Evolutionary conservation across 2,329 filamentous ascomycete genomes (phyloP).

Genomic region (Myriosclerotinia scirpicola): DNA sequence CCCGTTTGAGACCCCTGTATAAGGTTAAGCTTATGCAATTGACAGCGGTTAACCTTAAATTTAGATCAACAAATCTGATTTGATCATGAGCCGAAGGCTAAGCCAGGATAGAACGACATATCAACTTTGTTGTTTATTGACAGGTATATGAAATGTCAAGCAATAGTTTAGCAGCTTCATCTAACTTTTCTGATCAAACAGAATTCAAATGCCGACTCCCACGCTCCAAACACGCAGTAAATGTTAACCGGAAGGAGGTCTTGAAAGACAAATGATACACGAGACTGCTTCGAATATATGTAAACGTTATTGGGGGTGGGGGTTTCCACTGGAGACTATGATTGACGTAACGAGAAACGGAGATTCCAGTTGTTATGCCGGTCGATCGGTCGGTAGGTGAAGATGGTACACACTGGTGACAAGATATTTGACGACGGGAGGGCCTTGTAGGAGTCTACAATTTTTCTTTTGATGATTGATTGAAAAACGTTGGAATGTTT

Average conservation of each 20-base stretch:
- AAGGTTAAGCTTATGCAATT: background rate
- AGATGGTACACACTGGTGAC: background rate
- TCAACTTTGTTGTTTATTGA: background rate
- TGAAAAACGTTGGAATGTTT: too few relatives aligned
- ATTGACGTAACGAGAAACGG: background rate
- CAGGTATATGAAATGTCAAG: background rate
- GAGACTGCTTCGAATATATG: background rate
- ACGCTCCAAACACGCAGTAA: background rate
- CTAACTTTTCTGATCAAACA: background rate
- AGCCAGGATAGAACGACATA: background rate
- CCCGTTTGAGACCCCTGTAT: background rate
- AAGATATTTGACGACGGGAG: background rate
- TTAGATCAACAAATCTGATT: background rate
- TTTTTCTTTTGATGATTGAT: too few relatives aligned
- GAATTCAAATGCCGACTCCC: background rate
- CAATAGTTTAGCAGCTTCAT: background rate
- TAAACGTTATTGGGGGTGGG: background rate
- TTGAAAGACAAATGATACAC: background rate
- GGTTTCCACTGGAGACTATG: background rate
- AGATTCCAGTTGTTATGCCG: background rate
- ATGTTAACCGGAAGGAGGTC: background rate
- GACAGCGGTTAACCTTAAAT: slow-evolving; percentile 3
- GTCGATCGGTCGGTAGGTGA: too few relatives aligned
- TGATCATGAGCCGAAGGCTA: background rate
- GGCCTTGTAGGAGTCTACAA: background rate